phyloP scores from a whole-genome alignment of 306 rosid species.

The Pyrus communis region DNA sequence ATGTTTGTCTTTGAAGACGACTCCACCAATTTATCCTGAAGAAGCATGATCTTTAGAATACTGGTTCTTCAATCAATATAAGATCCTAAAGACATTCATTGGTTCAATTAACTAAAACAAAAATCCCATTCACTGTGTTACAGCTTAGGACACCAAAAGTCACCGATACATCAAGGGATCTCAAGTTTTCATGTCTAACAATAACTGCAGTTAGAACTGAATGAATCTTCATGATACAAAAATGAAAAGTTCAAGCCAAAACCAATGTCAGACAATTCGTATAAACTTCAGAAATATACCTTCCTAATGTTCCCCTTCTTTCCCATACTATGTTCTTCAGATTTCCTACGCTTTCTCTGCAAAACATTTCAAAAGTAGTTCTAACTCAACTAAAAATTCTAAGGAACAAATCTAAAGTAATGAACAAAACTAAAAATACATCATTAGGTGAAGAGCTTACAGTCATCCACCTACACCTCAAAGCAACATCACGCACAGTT shows the following conservation, averaged over 20 bases:
- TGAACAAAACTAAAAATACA: background rate
- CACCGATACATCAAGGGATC: background rate
- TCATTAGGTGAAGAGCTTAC: slow-evolving; percentile 42
- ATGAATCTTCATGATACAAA: slow-evolving; percentile 6
- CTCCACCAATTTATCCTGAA: slow-evolving; percentile 88
- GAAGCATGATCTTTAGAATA: slow-evolving; percentile 69
- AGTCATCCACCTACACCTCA: slow-evolving; percentile 99
- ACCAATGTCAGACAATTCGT: slow-evolving; percentile 2
- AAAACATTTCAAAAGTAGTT: slow-evolving; percentile 20
- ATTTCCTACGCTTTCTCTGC: slow-evolving; percentile 93
- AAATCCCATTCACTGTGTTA: slow-evolving; percentile 24
- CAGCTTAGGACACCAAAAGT: slow-evolving; percentile 2
- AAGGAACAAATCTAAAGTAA: background rate
- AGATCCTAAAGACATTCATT: slow-evolving; percentile 56
- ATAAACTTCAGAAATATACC: slow-evolving; percentile 41
- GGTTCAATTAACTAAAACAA: slow-evolving; percentile 40
- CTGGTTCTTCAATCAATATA: slow-evolving; percentile 67
- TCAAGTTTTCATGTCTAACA: background rate
- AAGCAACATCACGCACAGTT: slow-evolving; percentile 98
- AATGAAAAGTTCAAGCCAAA: background rate
- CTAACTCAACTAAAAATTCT: slow-evolving; percentile 20
- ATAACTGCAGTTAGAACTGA: background rate
- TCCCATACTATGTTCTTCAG: slow-evolving; percentile 63
- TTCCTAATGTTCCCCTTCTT: slow-evolving; percentile 70
- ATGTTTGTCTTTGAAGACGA: slow-evolving; percentile 49